Evolutionary conservation across 805 yeast species (phyloP), one percentile per base, ranked within the genome.

Genomic region (Wickerhamomyces rabaulensis): DNA sequence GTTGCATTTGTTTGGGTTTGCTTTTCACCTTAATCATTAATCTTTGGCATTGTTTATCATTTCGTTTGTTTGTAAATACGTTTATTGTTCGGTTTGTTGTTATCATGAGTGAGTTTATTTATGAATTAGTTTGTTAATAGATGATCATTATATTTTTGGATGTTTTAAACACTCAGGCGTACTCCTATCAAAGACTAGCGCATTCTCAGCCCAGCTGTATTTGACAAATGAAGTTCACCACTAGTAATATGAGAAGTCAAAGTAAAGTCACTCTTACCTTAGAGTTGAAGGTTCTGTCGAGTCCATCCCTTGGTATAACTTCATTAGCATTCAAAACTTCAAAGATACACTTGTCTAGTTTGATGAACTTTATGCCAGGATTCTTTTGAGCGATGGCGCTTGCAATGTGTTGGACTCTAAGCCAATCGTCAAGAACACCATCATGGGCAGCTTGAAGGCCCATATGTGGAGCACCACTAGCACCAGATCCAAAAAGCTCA

Each of bases 361-460:
- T 67, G 17, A 79, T 66, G 51, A 74, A 78, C 42, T 56, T 43
- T 27, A 80, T 52, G 2, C 44, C 33, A 0, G 33, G 35, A 48
- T 65, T 69, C 9, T 54, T 46, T 19, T 64, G 49, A 27, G 64
- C 53, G 45, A 75, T 70, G 6, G 67, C 62, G 37, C 64, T 50
- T 1, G 82, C 84, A 8, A 76, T 71, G 52, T 76, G 80, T 52
- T 76, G 79, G 2, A 79, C 78, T 46, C 76, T 68, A 49, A 69
- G 68, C 84, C 84, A 79, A 48, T 74, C 76, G 56, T 79, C 84
- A 55, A 70, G 71, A 4, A 79, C 66, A 5, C 78, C 76, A 10
- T 79, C 79, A 54, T 78, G 78, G 2, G 68, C 64, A 61, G 72
- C 75, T 13, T 78, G 81, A 20, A 76, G 60, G 0, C 82, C 84